Percentiles rank a stretch among this genome's conserved stretches.
Conservation (phyloP, 2,329 filamentous ascomycete genomes). For the Intubia oerlemansii region DNA sequence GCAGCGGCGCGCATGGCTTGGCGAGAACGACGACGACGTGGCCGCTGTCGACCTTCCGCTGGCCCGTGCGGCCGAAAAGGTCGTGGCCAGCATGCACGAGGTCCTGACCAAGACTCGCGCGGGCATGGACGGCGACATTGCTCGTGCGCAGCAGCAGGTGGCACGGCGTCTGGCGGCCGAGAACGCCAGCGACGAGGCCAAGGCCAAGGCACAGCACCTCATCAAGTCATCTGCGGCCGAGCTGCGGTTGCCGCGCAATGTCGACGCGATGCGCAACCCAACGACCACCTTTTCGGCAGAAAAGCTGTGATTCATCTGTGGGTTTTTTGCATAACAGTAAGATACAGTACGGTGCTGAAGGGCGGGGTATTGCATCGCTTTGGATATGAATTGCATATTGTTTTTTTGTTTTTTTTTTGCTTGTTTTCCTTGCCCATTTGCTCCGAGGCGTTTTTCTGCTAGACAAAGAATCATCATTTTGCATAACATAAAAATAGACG, state of each 20-base stretch:
- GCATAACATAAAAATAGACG: too few relatives aligned
- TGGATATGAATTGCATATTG: too few relatives aligned
- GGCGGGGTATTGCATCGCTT: too few relatives aligned
- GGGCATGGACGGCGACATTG: conserved; percentile 33
- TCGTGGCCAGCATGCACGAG: conserved; percentile 80
- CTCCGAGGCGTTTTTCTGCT: too few relatives aligned
- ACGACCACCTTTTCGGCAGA: conserved; percentile 38
- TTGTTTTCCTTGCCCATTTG: not conserved
- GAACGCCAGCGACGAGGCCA: conserved; percentile 14
- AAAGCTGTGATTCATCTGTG: conserved; percentile 17
- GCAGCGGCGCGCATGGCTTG: conserved; percentile 45
- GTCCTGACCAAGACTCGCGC: conserved; percentile 50
- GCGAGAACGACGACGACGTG: conserved; percentile 50
- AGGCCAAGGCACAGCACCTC: conserved; percentile 39
- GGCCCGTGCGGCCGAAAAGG: conserved; percentile 65
- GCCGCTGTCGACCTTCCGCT: conserved; percentile 52
- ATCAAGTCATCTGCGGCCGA: conserved; percentile 70
- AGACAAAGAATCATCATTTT: too few relatives aligned
- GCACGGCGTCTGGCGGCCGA: conserved; percentile 11
- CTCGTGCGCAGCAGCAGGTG: too few relatives aligned
- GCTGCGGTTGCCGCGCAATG: conserved; percentile 60
- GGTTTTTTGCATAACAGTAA: not conserved
- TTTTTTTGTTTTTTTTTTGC: not conserved
- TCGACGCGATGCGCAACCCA: conserved; percentile 45
- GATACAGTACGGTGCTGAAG: too few relatives aligned